Evolutionary conservation across 441 rosid species (phyloP), one percentile per base, ranked within the genome.

Genomic region (Populus hybrid): DNA sequence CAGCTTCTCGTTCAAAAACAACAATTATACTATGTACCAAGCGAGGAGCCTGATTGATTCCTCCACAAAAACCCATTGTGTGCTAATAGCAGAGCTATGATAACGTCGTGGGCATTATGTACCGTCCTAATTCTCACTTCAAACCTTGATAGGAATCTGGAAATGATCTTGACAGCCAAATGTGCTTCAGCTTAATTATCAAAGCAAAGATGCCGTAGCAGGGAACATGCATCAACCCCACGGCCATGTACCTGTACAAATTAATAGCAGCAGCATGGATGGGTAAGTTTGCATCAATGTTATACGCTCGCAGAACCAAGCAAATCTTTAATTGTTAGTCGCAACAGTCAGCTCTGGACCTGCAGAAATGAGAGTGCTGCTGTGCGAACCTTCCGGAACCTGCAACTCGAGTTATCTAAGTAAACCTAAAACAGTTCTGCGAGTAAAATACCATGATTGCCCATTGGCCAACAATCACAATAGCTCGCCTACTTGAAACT

Each of bases 181-280:
- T 73, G 76, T 73, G 77, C 84, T 93, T 95, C 79, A 93, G 81
- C 89, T 79, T 90, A 74, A 87, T 77, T 50, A 93, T 46, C 79
- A 89, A 78, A 53, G 89, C 89, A 75, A 92, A 92, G 72, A 90
- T 67, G 12, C 90, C 86, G 6, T 86, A 95, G 83, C 95, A 90
- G 0, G 94, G 90, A 71, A 92, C 9, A 72, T 90, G 91, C 92
- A 88, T 75, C 82, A 86, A 66, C 14, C 94, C 92, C 65, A 91
- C 93, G 46, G 88, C 96, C 26, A 87, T 24, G 81, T 92, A 95
- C 99, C 98, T 93, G 91, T 73, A 83, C 46, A 59, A n/a, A 59
- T 70, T 0, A 75, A 57, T 10, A 8, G 69, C 34, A 26, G 32
- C 53, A 75, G 71, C 72, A 34, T 2, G 35, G 24, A 73, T 24